A percentile compares a stretch with the other conserved stretches of the same genome.
Evolutionary conservation across 306 rosid genomes (phyloP).

Genomic region (Echinosophora koreensis): DNA sequence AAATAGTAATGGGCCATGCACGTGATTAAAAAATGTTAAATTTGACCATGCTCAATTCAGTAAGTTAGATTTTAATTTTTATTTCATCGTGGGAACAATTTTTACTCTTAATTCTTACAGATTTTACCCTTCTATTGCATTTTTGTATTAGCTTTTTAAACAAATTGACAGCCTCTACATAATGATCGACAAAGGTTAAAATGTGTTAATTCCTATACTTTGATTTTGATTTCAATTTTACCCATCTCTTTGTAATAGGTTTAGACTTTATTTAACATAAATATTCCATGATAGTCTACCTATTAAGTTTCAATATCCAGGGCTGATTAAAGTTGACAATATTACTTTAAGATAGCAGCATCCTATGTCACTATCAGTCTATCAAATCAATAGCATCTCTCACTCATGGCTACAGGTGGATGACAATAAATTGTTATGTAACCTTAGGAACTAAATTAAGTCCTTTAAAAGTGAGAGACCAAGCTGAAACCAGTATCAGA

Average conservation of each 20-base stretch:
- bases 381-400: neutral
- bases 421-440: neutral
- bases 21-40: neutral
- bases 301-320: neutral
- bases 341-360: slow-evolving; percentile 10
- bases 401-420: slow-evolving; percentile 35
- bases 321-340: neutral
- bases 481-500: slow-evolving; percentile 13
- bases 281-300: neutral
- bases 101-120: neutral
- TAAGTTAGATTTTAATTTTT: neutral
- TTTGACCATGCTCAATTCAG: neutral
- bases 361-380: neutral
- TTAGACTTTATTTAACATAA: neutral
- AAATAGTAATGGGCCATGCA: neutral
- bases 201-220: neutral
- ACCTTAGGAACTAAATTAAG: neutral
- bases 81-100: neutral
- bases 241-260: neutral
- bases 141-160: neutral
- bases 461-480: slow-evolving; percentile 8
- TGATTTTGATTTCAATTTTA: slow-evolving; percentile 10
- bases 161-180: neutral
- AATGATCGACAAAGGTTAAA: neutral
- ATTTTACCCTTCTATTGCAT: neutral